Conservation (phyloP, 1,139 yeast genomes). For the Taphrina communis region DNA sequence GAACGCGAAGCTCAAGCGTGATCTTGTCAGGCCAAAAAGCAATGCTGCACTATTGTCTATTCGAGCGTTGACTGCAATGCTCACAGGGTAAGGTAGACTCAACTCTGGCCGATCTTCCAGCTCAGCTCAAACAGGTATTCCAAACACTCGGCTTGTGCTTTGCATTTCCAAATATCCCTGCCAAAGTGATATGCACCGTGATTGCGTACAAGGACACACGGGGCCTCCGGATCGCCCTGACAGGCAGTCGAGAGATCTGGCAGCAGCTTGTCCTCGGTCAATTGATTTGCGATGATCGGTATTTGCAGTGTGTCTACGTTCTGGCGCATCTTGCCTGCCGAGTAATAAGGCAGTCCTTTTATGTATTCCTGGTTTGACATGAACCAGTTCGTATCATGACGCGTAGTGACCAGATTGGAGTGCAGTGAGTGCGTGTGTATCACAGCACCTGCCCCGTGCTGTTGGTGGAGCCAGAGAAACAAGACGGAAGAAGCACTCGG, state of each 20-base stretch:
- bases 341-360: slow-evolving; percentile 76
- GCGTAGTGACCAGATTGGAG: slow-evolving; percentile 79
- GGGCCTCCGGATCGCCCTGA: slow-evolving; percentile 69
- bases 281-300: slow-evolving; percentile 89
- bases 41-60: too few species aligned
- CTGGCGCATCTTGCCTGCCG: slow-evolving; percentile 71
- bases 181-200: slow-evolving; percentile 99
- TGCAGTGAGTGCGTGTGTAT: slow-evolving; percentile 92
- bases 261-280: slow-evolving; percentile 85
- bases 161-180: slow-evolving; percentile 77
- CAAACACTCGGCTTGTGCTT: slow-evolving; percentile 88
- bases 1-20: too few species aligned
- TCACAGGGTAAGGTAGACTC: not conserved
- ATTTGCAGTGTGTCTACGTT: slow-evolving; percentile 76
- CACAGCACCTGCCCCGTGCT: slow-evolving; percentile 78
- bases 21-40: too few species aligned
- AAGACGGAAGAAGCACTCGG: slow-evolving; percentile 95
- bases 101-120: not conserved
- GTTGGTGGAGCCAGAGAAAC: slow-evolving; percentile 71
- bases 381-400: slow-evolving; percentile 61
- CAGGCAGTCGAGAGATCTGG: slow-evolving; percentile 70
- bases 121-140: slow-evolving; percentile 67
- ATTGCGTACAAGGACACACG: slow-evolving; percentile 87
- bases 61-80: too few species aligned
- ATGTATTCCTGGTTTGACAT: slow-evolving; percentile 88